These are phyloP conservation scores for Candida dendrica DNA, from an alignment of 805 yeast species.

Conservation along the genomic window DNA sequence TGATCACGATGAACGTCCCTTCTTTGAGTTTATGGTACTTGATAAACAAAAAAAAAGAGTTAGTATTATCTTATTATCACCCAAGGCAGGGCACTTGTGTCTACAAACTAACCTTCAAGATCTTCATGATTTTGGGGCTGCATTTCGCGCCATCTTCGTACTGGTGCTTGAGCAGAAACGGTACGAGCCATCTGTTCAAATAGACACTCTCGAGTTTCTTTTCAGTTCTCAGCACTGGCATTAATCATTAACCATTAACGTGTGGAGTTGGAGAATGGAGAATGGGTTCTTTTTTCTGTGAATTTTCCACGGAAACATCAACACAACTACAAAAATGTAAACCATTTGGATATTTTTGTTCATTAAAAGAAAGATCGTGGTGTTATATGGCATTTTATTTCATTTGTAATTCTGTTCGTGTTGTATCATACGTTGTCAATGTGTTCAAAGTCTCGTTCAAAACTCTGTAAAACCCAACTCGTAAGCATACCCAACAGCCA, in stretches of 20 bases:
- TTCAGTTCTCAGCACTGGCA: background rate
- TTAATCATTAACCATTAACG: no score
- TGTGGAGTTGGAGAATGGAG: no score
- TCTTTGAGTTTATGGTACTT: conserved; percentile 4
- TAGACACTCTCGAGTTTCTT: background rate
- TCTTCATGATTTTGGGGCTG: background rate
- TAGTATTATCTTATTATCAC: no score
- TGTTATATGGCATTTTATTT: no score
- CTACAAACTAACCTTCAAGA: no score
- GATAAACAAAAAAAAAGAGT: no score
- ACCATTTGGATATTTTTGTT: no score
- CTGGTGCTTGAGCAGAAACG: background rate
- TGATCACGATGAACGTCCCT: conserved; percentile 3
- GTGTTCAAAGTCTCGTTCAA: background rate
- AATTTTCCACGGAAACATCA: no score
- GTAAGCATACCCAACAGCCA: conserved; percentile 64
- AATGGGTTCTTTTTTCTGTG: no score
- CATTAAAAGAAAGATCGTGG: no score
- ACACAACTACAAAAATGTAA: no score
- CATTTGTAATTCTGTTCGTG: background rate
- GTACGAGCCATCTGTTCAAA: background rate
- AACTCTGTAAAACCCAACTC: conserved; percentile 50
- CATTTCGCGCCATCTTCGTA: background rate
- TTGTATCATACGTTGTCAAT: background rate
- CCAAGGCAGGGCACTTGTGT: no score